These are phyloP conservation scores for Raffaelea arxii DNA, from an alignment of 2,329 filamentous ascomycete species.

Conservation along the genomic window DNA sequence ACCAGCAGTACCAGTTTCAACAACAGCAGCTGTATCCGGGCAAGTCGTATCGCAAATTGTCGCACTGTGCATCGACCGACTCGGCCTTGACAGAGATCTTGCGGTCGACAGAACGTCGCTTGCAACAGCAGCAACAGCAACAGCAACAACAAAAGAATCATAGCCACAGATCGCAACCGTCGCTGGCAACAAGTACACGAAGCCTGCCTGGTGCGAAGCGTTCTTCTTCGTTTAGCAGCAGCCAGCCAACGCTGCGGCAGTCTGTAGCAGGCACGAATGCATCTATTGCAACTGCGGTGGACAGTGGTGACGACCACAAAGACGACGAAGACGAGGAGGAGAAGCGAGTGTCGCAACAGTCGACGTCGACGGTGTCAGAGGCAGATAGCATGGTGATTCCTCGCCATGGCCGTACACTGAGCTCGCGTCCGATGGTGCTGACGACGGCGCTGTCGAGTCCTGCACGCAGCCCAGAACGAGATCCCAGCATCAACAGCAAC, in stretches of 20 bases:
- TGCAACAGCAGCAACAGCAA: slow-evolving; percentile 17
- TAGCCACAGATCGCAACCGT: not conserved
- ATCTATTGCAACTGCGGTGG: not conserved
- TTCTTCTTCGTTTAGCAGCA: not conserved
- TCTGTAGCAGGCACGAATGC: not conserved
- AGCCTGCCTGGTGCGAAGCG: too few relatives aligned
- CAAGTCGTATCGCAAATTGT: slow-evolving; percentile 1
- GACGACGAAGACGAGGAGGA: not conserved
- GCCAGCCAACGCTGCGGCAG: not conserved
- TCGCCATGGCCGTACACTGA: not conserved
- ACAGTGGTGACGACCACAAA: not conserved
- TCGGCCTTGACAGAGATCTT: slow-evolving; percentile 41
- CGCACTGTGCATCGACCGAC: slow-evolving; percentile 24
- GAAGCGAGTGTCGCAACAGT: slow-evolving; percentile 7
- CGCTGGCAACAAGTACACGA: not conserved
- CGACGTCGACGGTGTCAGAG: slow-evolving; percentile 5
- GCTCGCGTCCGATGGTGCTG: not conserved
- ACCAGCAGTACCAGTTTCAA: slow-evolving; percentile 4
- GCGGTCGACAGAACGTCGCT: slow-evolving; percentile 40
- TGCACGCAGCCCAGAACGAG: slow-evolving; percentile 7
- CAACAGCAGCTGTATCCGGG: slow-evolving; percentile 2
- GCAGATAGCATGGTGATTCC: slow-evolving; percentile 9
- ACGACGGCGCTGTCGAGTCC: slow-evolving; percentile 11
- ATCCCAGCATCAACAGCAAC: slow-evolving; percentile 1
- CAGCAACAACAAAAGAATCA: not conserved